Base-by-base conservation (phyloP, 2,329 filamentous ascomycete species). In the Sordariomycetes sp. region DNA sequence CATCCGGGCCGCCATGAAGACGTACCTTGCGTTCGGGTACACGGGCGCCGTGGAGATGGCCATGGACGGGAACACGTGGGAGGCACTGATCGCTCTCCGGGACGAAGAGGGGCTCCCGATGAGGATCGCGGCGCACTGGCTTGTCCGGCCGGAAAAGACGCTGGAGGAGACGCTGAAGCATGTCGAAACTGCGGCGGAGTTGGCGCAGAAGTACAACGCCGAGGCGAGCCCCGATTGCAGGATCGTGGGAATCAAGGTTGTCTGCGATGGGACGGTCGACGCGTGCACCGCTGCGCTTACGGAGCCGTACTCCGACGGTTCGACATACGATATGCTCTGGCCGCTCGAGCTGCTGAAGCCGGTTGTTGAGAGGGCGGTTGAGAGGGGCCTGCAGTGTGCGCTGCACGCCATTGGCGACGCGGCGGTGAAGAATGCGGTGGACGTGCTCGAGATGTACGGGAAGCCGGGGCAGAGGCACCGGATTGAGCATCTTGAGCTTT, bases 331-430 rank as follows among this genome's bases (percentile, higher is more conserved):
- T 1, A 72, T 80, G 0, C 72, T 85, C 54, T 86, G 82, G 82
- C 69, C 73, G 0, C 67, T 70, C 1, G 70, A 73, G 17, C 74
- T 78, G 60, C 72, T 86, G 5, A 71, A 70, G 3, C 74, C 75
- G 0, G 76, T 84, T 0, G 76, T 86, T 1, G 67, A 71, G 12
- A 72, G 72, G n/a, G 81, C 82, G 2, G 74, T 77, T 52, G 69
- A 68, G 2, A 74, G 74, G 1, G 76, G 77, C 1, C 65, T 86
- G 45, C 83, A 86, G 64, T 76, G 80, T 42, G 83, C 83, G 0
- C 70, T 86, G 10, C 83, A 86, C 62, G 83, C 83, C 50, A 86
- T 86, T 58, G 83, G 83, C 48, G 82, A 86, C 63, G 70, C 71
- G 20, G 81, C 83, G 1, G 72, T 85, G 32, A 71, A 68, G 45